Evolutionary conservation across 2,329 filamentous ascomycete species (phyloP), one percentile per base, ranked within the genome.

Genomic region (Aspergillus fumigatiaffinis): DNA sequence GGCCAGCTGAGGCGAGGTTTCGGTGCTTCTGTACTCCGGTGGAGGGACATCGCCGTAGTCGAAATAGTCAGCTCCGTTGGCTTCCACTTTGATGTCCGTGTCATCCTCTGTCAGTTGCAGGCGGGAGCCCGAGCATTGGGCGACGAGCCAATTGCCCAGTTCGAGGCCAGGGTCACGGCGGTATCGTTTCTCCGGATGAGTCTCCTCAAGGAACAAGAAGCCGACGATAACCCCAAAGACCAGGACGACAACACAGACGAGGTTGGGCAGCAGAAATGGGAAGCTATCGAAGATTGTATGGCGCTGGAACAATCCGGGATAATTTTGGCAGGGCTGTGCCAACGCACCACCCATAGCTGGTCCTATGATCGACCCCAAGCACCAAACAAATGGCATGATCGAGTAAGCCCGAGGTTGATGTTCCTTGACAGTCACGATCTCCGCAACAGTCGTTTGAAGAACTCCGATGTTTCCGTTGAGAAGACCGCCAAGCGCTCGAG

Each of bases 371-470:
- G 93, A 96, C 81, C 94, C 94, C 69, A 99, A 83, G 71, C 92
- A 97, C 94, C 94, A 99, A 26, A 97, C 91, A 72, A 96, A 91
- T 6, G 94, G 94, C 92, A 99, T 97, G 65, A 97, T 92, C 12
- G 93, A 91, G 77, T 96, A 99, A 51, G 93, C 94, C 66, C 91
- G 90, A 65, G 92, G 89, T 74, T 97, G 92, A 72, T 97, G 92
- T 73, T 93, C 89, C 76, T 96, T 96, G 59, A 90, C 88, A 3
- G 91, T 96, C 26, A 97, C 89, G 59, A 99, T 82, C 74, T 99
- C 94, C 20, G 91, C 91, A 41, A 99, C 92, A 0, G 93, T 97
- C 5, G 93, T 97, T 73, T 97, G 91, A 64, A 97, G 81, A 3
- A 97, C 93, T 50, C 92, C 93, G 69, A 97, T 96, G 74, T 97